phyloP scores from a whole-genome alignment of 805 yeast genomes.

The Metschnikowia similis region DNA sequence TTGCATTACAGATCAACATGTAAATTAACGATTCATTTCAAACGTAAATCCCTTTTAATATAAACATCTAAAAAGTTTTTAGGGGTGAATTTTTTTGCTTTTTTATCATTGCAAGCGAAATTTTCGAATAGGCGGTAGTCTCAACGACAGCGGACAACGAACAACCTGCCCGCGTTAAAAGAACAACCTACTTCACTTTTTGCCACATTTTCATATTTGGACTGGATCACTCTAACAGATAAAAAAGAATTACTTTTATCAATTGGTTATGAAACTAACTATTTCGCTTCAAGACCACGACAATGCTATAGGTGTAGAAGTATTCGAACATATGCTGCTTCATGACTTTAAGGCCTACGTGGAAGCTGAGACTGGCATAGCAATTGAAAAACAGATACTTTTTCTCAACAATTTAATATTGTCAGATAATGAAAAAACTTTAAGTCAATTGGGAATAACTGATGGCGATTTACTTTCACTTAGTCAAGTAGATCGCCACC shows the following conservation, averaged over 20 bases:
- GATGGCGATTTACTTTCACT: conserved; percentile 58
- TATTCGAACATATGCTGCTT: conserved; percentile 59
- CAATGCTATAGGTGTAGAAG: conserved; percentile 47
- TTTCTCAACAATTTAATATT: conserved; percentile 44
- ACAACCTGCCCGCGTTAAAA: not conserved
- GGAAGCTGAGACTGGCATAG: conserved; percentile 62
- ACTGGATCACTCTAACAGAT: not conserved
- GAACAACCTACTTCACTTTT: not conserved
- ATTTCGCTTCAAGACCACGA: conserved; percentile 20
- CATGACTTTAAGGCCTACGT: conserved; percentile 70
- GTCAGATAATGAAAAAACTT: conserved; percentile 27
- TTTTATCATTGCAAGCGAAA: not conserved
- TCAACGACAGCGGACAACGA: not conserved
- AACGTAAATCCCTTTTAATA: not conserved
- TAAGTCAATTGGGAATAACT: conserved; percentile 46
- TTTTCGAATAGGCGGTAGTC: not conserved
- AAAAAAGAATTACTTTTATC: not conserved
- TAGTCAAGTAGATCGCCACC: conserved; percentile 7
- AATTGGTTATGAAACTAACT: conserved; percentile 11
- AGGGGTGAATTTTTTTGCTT: not conserved
- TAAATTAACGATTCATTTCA: not conserved
- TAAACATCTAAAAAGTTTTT: not conserved
- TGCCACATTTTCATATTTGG: not conserved
- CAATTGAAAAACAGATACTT: conserved; percentile 45
- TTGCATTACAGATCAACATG: not conserved